Conservation (phyloP, 2,329 filamentous ascomycete species). For the Scopulariopsis brevicaulis region DNA sequence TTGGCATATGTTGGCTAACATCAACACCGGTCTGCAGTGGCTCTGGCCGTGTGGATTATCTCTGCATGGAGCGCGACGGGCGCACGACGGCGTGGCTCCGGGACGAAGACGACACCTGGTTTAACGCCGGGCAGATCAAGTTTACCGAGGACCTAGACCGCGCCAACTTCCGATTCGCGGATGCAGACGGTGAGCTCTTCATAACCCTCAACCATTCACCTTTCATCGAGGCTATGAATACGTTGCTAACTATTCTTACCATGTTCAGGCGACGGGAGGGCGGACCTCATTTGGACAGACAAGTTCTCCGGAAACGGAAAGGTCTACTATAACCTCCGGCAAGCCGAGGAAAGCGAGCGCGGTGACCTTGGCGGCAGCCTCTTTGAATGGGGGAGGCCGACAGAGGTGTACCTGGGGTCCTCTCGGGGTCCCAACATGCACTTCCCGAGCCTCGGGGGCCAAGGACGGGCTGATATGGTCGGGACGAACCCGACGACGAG, state of each 20-base stretch:
- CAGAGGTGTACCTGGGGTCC: not conserved
- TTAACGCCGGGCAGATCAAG: conserved; percentile 16
- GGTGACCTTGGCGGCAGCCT: not conserved
- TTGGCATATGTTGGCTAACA: too few relatives aligned
- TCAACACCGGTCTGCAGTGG: conserved; percentile 7
- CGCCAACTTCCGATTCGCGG: conserved; percentile 22
- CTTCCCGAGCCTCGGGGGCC: conserved; percentile 15
- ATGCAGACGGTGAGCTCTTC: conserved; percentile 21
- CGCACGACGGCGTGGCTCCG: conserved; percentile 11
- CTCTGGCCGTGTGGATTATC: conserved; percentile 16
- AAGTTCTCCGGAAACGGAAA: conserved; percentile 19
- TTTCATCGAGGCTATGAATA: too few relatives aligned
- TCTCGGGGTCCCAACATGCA: conserved; percentile 9
- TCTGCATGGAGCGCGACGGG: conserved; percentile 19
- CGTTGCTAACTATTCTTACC: not conserved
- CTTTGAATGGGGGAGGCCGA: conserved; percentile 3
- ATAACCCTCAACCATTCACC: too few relatives aligned
- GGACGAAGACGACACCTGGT: conserved; percentile 10
- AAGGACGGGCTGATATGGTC: conserved; percentile 13
- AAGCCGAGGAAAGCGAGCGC: not conserved
- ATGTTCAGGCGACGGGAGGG: conserved; percentile 11
- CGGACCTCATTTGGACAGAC: conserved; percentile 23
- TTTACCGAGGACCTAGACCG: conserved; percentile 16
- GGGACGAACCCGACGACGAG: conserved; percentile 7
- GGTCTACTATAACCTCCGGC: conserved; percentile 19